Conservation (phyloP, 148 eudicot species). For the Nyssa sinensis region DNA sequence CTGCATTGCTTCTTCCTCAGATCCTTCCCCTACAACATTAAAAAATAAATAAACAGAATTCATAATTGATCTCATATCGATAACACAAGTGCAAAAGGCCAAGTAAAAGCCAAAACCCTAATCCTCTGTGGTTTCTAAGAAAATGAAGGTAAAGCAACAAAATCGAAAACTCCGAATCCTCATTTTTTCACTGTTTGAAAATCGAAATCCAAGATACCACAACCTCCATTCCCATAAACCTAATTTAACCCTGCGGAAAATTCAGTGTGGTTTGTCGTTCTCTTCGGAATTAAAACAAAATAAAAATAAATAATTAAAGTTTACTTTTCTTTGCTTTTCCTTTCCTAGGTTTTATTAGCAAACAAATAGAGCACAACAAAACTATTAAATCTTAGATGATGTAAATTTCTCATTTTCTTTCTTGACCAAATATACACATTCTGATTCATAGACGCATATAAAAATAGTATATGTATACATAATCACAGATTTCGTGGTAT, state of each 20-base stretch:
- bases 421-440: too few species aligned
- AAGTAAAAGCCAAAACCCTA: not conserved
- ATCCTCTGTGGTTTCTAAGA: not conserved
- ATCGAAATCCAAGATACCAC: not conserved
- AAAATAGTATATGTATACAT: not conserved
- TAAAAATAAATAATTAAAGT: not conserved
- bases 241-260: not conserved
- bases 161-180: not conserved
- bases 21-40: conserved; percentile 55
- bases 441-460: not conserved
- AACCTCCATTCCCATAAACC: not conserved
- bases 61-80: not conserved
- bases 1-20: conserved; percentile 68
- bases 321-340: not conserved
- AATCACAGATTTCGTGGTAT: not conserved
- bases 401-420: not conserved
- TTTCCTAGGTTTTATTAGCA: not conserved
- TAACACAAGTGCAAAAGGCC: too few species aligned
- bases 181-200: not conserved
- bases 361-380: not conserved
- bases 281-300: not conserved
- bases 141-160: not conserved
- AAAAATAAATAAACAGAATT: conserved; percentile 7
- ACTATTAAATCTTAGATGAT: not conserved
- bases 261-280: not conserved